Evolutionary conservation across 2,329 filamentous ascomycete species (phyloP), one percentile per base, ranked within the genome.

Genomic region (Exophiala sideris): DNA sequence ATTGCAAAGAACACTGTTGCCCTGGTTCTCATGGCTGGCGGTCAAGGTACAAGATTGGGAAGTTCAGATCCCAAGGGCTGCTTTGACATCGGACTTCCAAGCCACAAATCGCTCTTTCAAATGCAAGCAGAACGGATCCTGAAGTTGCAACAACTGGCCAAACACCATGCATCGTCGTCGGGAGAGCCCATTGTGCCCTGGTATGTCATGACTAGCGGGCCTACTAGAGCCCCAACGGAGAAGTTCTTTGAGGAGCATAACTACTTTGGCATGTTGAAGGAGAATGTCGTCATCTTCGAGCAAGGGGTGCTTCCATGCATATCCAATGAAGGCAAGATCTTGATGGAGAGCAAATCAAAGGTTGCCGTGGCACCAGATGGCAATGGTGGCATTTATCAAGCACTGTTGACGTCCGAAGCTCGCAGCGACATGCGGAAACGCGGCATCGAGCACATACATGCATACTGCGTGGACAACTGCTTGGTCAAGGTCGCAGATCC

Each of bases 161-260:
- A 84, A 64, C 84, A 87, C 71, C 84, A 86, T 69, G 78, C 82
- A 50, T 81, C 81, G 54, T 79, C 80, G 62, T 71, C 73, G 59
- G 77, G 77, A 50, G 83, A 84, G 40, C 54, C 60, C 9, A 78
- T 87, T 32, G 85, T 97, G 39, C 94, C 94, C 10, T 99, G 94
- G 94, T 99, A 99, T 75, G 90, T 99, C 73, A 99, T 99, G 94
- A 99, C 94, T 66, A 96, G 90, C 67, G 94, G 94, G 3, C 94
- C 94, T 42, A 99, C 94, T 6, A 84, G 91, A 63, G 84, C 84
- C 58, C 89, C 91, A 38, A 99, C 94, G n/a, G 88, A 96, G 78
- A 79, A 87, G 58, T 99, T 94, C 78, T 97, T 99, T 73, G 76
- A 88, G 70, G 80, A 95, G 73, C 81, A 97, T 78, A 82, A 83